Percentiles rank a stretch among this genome's conserved stretches.
These are phyloP conservation scores for Plasmodium coatneyi DNA, from an alignment of 169 alveolate species.

Conservation along the genomic window DNA sequence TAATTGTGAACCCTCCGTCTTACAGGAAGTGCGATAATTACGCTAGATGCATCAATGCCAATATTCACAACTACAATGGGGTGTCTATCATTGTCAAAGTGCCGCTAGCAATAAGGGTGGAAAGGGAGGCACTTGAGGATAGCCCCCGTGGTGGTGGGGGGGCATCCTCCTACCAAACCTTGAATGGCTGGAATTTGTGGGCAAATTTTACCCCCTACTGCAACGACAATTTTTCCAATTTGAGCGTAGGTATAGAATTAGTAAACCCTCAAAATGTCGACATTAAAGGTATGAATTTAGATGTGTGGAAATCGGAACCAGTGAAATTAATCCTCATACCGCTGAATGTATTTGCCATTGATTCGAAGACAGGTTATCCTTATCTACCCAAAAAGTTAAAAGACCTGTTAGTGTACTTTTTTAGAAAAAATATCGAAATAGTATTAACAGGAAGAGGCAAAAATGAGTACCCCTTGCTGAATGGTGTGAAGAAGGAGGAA, in stretches of 20 bases:
- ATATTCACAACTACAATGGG: constrained; percentile 37
- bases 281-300: constrained; percentile 29
- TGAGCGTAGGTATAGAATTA: constrained; percentile 52
- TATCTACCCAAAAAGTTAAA: constrained; percentile 56
- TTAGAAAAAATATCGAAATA: constrained; percentile 68
- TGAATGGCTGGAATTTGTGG: constrained; percentile 73
- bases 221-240: constrained; percentile 24
- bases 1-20: constrained; percentile 48
- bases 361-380: constrained; percentile 63
- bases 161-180: background rate
- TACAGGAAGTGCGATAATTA: constrained; percentile 51
- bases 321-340: constrained; percentile 75
- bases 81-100: constrained; percentile 39
- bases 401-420: constrained; percentile 56
- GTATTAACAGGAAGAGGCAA: background rate
- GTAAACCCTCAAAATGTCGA: constrained; percentile 34
- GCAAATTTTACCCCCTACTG: constrained; percentile 57
- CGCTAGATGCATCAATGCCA: constrained; percentile 62
- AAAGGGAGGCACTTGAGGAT: background rate
- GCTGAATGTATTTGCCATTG: constrained; percentile 27
- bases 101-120: constrained; percentile 1
- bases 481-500: background rate
- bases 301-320: constrained; percentile 74
- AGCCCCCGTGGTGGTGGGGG: background rate
- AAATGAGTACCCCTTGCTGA: background rate